Evolutionary conservation across 441 rosid species (phyloP).

Genomic region (Erodium chrysanthum): DNA sequence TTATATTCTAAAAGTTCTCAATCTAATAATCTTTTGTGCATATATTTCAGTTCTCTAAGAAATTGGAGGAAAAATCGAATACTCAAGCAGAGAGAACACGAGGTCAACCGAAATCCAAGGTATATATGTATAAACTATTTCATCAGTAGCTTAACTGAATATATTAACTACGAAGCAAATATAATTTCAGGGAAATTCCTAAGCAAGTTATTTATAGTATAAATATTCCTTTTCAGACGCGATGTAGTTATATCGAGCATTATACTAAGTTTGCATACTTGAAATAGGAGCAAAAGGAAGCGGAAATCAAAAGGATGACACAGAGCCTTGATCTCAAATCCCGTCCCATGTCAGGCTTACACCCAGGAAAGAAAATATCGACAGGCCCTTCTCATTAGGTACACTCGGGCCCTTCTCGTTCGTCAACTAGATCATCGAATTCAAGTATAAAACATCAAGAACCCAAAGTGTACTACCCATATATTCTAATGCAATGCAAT

Average conservation of each 20-base stretch:
- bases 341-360: slow-evolving; percentile 38
- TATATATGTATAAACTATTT: slow-evolving; percentile 18
- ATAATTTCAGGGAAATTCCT: neutral
- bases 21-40: slow-evolving; percentile 2
- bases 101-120: slow-evolving; percentile 51
- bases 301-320: slow-evolving; percentile 34
- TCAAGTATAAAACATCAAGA: too few species aligned
- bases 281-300: slow-evolving; percentile 42
- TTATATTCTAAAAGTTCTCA: too few species aligned
- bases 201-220: neutral
- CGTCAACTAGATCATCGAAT: too few species aligned
- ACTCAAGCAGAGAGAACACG: slow-evolving; percentile 31
- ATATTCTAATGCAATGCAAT: too few species aligned
- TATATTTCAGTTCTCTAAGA: slow-evolving; percentile 39
- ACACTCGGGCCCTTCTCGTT: neutral
- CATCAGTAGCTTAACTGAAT: neutral
- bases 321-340: slow-evolving; percentile 42
- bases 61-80: slow-evolving; percentile 35
- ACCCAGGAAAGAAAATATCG: slow-evolving; percentile 28
- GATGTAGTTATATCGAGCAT: too few species aligned
- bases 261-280: slow-evolving; percentile 14
- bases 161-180: neutral
- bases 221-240: neutral
- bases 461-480: too few species aligned
- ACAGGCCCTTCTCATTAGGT: slow-evolving; percentile 43